These are phyloP conservation scores for Fabrea salina DNA, from an alignment of 169 alveolate genomes.

Conservation along the genomic window DNA sequence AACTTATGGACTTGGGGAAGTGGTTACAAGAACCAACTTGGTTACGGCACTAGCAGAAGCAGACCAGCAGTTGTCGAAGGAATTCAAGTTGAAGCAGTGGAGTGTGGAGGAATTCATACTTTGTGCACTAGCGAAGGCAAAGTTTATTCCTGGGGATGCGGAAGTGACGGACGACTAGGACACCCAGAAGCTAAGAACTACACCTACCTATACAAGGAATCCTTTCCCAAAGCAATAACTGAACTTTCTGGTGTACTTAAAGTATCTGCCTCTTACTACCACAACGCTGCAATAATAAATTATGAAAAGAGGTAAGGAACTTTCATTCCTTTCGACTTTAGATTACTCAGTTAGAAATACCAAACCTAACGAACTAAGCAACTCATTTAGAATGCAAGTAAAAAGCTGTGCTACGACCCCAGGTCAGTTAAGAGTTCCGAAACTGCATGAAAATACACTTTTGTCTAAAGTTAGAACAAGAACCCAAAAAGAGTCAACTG, in stretches of 20 bases:
- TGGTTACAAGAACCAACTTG: too few species aligned
- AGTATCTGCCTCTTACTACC: not conserved
- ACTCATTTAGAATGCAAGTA: too few species aligned
- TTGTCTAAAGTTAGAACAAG: too few species aligned
- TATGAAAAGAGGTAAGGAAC: too few species aligned
- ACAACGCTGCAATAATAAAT: not conserved
- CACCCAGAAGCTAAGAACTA: conserved; percentile 52
- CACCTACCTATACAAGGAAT: conserved; percentile 52
- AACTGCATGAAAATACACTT: too few species aligned
- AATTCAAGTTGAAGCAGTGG: conserved; percentile 9
- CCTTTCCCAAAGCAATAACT: conserved; percentile 40
- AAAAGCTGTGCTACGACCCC: too few species aligned
- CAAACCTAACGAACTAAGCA: too few species aligned
- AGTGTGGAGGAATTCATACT: conserved; percentile 55
- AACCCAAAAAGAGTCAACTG: too few species aligned
- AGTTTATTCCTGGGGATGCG: conserved; percentile 61
- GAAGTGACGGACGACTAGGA: conserved; percentile 53
- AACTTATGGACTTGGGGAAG: conserved; percentile 23
- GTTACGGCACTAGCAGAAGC: too few species aligned
- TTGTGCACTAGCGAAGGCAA: conserved; percentile 38
- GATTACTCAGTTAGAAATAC: too few species aligned
- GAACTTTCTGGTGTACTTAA: not conserved
- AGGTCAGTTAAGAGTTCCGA: too few species aligned
- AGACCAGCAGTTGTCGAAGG: conserved; percentile 8
- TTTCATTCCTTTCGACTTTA: too few species aligned